Conservation (phyloP, 2,329 filamentous ascomycete genomes). For the Hawksworthiomyces lignivorus region DNA sequence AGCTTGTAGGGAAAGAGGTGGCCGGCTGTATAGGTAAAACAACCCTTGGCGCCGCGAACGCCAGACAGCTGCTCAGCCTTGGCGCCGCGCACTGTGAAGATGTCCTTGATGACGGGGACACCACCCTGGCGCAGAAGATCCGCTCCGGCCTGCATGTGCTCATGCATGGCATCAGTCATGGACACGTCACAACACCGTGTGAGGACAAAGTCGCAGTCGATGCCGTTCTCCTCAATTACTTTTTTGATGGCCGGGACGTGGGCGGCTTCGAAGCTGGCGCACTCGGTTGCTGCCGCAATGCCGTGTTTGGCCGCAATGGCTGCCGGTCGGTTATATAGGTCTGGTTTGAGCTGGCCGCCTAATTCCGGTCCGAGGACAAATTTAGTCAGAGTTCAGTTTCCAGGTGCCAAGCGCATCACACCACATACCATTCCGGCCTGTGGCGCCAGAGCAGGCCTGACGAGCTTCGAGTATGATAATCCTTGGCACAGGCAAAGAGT, state of each 20-base stretch:
- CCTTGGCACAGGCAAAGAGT: constrained; percentile 8
- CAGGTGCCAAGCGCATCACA: neutral
- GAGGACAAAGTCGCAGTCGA: constrained; percentile 11
- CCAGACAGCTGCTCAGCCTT: constrained; percentile 1
- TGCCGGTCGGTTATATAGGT: constrained; percentile 1
- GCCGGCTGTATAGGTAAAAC: constrained; percentile 5
- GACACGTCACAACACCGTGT: constrained; percentile 1
- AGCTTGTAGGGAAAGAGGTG: constrained; percentile 9
- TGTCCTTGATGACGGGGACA: neutral
- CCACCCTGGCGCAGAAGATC: neutral
- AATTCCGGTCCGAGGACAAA: constrained; percentile 3
- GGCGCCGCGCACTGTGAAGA: neutral
- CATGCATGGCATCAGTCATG: neutral
- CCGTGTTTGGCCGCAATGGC: constrained; percentile 21
- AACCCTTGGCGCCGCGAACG: neutral
- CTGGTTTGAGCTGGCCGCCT: constrained; percentile 27
- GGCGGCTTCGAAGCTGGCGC: constrained; percentile 22
- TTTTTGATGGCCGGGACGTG: constrained; percentile 17
- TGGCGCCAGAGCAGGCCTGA: constrained; percentile 29
- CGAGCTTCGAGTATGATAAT: constrained; percentile 28
- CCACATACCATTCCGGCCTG: constrained; percentile 26
- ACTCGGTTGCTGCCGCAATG: constrained; percentile 15
- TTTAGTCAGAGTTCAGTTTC: no score
- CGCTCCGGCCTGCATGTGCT: neutral
- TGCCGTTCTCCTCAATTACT: constrained; percentile 7